These are phyloP conservation scores for Trifolium pratense DNA, from an alignment of 306 rosid species.

Conservation along the genomic window DNA sequence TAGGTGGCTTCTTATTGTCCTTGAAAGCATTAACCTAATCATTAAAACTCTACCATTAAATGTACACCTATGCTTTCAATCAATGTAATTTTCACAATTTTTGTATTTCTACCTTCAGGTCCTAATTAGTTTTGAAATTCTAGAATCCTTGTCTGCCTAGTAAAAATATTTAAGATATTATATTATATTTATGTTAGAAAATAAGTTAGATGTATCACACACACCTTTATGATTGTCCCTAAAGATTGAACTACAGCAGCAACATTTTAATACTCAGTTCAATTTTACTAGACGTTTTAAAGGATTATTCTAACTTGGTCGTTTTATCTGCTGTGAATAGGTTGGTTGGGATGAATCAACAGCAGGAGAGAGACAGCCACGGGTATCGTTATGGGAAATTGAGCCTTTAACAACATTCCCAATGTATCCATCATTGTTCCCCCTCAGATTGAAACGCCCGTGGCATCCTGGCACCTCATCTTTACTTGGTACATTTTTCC, in stretches of 20 bases:
- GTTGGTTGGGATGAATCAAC: conserved; percentile 98
- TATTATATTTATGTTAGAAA: neutral
- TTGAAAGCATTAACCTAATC: too few relatives aligned
- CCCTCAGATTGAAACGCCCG: conserved; percentile 87
- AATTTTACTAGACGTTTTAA: conserved; percentile 7
- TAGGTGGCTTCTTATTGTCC: too few relatives aligned
- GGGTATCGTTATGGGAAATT: conserved; percentile 93
- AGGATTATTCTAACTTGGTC: conserved; percentile 4
- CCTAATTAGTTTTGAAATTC: too few relatives aligned
- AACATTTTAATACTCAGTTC: conserved; percentile 4
- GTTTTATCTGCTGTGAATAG: conserved; percentile 50
- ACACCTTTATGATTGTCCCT: neutral
- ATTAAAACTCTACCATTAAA: neutral
- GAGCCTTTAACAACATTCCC: conserved; percentile 94
- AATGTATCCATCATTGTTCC: conserved; percentile 88
- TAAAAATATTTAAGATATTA: too few relatives aligned
- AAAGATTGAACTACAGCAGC: neutral
- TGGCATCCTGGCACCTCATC: conserved; percentile 91
- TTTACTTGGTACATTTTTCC: conserved; percentile 60
- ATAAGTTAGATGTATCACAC: neutral
- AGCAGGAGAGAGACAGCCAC: conserved; percentile 88
- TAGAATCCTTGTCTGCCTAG: too few relatives aligned
- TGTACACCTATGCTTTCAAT: too few relatives aligned
- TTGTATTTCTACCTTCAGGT: too few relatives aligned
- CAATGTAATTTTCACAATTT: too few relatives aligned